These are phyloP conservation scores for Candida dajiaensis DNA, from an alignment of 805 yeast species.

Conservation along the genomic window DNA sequence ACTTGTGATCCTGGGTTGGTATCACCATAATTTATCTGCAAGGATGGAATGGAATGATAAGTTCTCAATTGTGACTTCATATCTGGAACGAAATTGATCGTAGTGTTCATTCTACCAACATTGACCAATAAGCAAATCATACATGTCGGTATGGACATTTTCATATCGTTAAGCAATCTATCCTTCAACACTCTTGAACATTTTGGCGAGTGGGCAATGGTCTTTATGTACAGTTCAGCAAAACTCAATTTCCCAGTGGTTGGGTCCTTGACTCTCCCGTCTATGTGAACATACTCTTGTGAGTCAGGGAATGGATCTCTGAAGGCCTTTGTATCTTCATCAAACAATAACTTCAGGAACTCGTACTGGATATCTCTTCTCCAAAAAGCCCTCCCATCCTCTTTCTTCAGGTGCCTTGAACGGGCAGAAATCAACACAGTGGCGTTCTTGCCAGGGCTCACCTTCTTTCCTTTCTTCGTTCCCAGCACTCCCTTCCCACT, in stretches of 20 bases:
- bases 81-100: slow-evolving; percentile 89
- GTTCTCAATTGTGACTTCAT: slow-evolving; percentile 93
- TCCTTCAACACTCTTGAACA: slow-evolving; percentile 81
- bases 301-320: slow-evolving; percentile 50
- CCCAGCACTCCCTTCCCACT: neutral
- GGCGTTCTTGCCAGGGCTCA: slow-evolving; percentile 11
- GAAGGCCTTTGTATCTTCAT: slow-evolving; percentile 60
- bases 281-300: slow-evolving; percentile 27
- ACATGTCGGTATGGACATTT: slow-evolving; percentile 63
- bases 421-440: slow-evolving; percentile 24
- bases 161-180: slow-evolving; percentile 56
- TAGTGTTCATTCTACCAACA: slow-evolving; percentile 91
- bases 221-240: slow-evolving; percentile 75
- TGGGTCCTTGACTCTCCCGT: slow-evolving; percentile 29
- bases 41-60: slow-evolving; percentile 86
- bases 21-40: slow-evolving; percentile 58
- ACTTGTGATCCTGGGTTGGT: slow-evolving; percentile 9
- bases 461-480: slow-evolving; percentile 8
- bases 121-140: slow-evolving; percentile 84
- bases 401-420: slow-evolving; percentile 68
- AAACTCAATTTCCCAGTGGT: slow-evolving; percentile 53
- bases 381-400: slow-evolving; percentile 91
- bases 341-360: slow-evolving; percentile 59
- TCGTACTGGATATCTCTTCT: slow-evolving; percentile 83
- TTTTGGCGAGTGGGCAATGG: slow-evolving; percentile 76